phyloP scores from a whole-genome alignment of 192 early-diverging fungal species.

The Linderina pennispora region DNA sequence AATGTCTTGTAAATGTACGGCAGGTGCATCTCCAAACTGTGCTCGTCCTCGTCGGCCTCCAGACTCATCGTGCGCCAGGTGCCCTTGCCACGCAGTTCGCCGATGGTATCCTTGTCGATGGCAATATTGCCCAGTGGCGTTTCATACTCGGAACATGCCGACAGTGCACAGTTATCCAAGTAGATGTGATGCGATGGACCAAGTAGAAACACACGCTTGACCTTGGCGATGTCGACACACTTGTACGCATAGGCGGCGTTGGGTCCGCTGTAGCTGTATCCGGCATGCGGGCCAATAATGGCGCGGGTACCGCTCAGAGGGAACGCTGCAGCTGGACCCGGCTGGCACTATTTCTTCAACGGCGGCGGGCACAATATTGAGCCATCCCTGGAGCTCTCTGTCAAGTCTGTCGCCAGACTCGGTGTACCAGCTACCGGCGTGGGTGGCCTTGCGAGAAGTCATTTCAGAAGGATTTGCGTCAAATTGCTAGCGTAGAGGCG shows the following conservation, averaged over 20 bases:
- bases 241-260: conserved; percentile 87
- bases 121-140: conserved; percentile 84
- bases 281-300: conserved; percentile 68
- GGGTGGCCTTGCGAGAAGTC: conserved; percentile 44
- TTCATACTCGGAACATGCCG: conserved; percentile 62
- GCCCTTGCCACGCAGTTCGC: conserved; percentile 57
- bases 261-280: conserved; percentile 84
- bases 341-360: conserved; percentile 16
- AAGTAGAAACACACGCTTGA: conserved; percentile 82
- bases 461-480: too few relatives aligned
- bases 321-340: conserved; percentile 4
- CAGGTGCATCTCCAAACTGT: conserved; percentile 96
- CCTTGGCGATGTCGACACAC: conserved; percentile 49
- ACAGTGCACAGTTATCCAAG: conserved; percentile 73
- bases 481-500: too few relatives aligned
- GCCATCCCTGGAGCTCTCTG: conserved; percentile 30
- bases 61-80: conserved; percentile 62
- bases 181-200: conserved; percentile 93
- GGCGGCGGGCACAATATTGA: conserved; percentile 14
- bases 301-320: conserved; percentile 23
- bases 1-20: conserved; percentile 85
- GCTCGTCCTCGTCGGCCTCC: conserved; percentile 82
- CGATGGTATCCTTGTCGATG: conserved; percentile 56
- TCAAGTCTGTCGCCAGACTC: conserved; percentile 32
- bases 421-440: conserved; percentile 70